Base-by-base conservation (phyloP, 208 protist species). In the Leishmania arabica region DNA sequence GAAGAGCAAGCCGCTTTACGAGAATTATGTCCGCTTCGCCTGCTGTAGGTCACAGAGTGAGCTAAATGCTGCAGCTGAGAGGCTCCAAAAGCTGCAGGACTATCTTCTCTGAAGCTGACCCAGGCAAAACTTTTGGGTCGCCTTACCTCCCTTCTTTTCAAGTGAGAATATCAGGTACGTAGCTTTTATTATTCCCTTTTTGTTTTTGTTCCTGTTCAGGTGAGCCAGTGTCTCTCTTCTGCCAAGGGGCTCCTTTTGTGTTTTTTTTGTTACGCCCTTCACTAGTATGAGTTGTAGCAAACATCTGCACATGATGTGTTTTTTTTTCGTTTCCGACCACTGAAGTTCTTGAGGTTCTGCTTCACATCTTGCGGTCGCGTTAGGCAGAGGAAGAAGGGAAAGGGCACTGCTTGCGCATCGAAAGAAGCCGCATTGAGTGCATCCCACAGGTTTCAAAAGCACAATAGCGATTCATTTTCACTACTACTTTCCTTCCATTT, bases 11-110 rank as follows among this genome's bases (percentile, higher is more conserved):
- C 76, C 83, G 9, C 73, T 95, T 5, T 92, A 90, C 64, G 87
- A 93, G 40, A 87, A 92, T 64, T 97, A 91, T 78, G 93, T 91
- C 6, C 88, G 97, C 7, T 98, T 98, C 79, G 91, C 92, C 15
- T 97, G 93, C 81, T 98, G 97, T 81, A 98, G 97, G 87, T 87
- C 88, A 17, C 88, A 96, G n/a, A 86, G 84, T 3, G 89, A 94
- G 60, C 82, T 96, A 4, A 21, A 37, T 9, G 80, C 84, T 58
- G 92, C 89, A 8, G 84, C 84, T 31, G 84, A 82, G 62, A 83
- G 92, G 47, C 92, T 96, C 34, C 73, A 88, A 54, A 89, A 90
- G 69, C 80, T 95, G 13, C 79, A 84, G 40, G 79, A 89, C 0
- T 92, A 91, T 77, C 75, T 89, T 56, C 40, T 85, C 60, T 76